These are phyloP conservation scores for Syzygium aqueum DNA, from an alignment of 345 rosid species.

Conservation along the genomic window DNA sequence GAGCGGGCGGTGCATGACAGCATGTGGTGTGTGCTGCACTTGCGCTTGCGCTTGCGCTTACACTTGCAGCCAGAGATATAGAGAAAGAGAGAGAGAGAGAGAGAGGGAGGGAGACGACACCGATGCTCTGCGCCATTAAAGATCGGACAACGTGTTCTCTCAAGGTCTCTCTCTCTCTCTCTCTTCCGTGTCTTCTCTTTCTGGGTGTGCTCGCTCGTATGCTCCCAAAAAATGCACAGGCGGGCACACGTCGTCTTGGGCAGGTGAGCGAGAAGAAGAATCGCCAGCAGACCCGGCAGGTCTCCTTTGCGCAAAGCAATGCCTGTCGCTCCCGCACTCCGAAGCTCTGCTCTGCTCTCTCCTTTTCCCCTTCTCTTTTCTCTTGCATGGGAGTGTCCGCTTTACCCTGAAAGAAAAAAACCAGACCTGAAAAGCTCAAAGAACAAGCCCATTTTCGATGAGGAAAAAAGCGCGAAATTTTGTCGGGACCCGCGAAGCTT, in stretches of 20 bases:
- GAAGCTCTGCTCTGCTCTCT: constrained; percentile 17
- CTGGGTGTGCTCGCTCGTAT: neutral
- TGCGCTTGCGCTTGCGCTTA: neutral
- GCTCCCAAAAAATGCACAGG: neutral
- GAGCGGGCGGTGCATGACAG: neutral
- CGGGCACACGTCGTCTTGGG: neutral
- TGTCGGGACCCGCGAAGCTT: neutral
- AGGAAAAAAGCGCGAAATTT: neutral
- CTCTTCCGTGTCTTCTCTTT: neutral
- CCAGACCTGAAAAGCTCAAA: neutral
- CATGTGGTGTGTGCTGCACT: neutral
- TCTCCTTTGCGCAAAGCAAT: constrained; percentile 28
- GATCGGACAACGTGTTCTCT: neutral
- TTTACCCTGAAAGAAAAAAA: neutral
- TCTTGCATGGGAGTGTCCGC: neutral
- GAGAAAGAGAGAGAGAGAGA: neutral
- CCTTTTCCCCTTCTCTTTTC: neutral
- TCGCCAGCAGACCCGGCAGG: constrained; percentile 7
- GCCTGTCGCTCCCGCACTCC: constrained; percentile 26
- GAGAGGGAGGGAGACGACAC: constrained; percentile 12
- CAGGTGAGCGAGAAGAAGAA: neutral
- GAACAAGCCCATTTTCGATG: neutral
- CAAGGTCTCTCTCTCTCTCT: neutral
- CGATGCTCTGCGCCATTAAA: constrained; percentile 22
- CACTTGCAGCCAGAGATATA: neutral